Base-by-base conservation (phyloP, 768 basidiomycete genomes). In the Mycena belliarum region DNA sequence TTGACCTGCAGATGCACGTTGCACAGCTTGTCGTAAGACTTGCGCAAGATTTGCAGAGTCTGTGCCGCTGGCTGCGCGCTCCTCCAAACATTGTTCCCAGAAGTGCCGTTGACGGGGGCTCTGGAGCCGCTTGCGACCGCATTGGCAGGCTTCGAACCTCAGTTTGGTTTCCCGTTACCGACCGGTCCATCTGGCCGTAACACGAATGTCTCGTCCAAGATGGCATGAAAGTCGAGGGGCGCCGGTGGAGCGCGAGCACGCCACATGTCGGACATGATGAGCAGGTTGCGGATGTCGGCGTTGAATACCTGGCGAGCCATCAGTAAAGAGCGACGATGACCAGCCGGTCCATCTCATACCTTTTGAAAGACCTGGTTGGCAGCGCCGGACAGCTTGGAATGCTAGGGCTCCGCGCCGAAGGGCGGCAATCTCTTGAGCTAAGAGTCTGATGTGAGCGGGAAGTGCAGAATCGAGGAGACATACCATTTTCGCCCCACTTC, bases 251-350 rank as follows among this genome's bases (percentile, higher is more conserved):
- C 83, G 38, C 96, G 83, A 7, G 89, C 83, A 29, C 87, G 87
- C 97, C 97, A 99, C 95, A 99, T 98, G 66, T 98, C 97, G 15
- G 84, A 74, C 97, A 99, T 99, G 18, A 82, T 84, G 29, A 99
- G 78, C 0, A 99, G 79, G 54, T 96, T 93, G 49, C 82, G 80
- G 64, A 98, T 93, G 66, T 99, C 97, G 2, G 81, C 70, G 53
- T 86, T 80, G 78, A 95, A 99, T 18, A 97, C 91, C 95, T 97
- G 66, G 9, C 12, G 50, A 33, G 7, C 24, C 28, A n/a, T n/a
- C n/a, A n/a, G n/a, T n/a, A 7, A 63, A 38, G 26, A 24, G 23
- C n/a, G 47, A 41, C 16, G 14, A 50, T 8, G 32, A 18, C 10
- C n/a, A n/a, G n/a, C n/a, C n/a, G n/a, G n/a, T n/a, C n/a, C n/a